Percentiles rank a stretch among this genome's conserved stretches.
Conservation (phyloP, 2,329 filamentous ascomycete genomes). For the Alternaria sp. region DNA sequence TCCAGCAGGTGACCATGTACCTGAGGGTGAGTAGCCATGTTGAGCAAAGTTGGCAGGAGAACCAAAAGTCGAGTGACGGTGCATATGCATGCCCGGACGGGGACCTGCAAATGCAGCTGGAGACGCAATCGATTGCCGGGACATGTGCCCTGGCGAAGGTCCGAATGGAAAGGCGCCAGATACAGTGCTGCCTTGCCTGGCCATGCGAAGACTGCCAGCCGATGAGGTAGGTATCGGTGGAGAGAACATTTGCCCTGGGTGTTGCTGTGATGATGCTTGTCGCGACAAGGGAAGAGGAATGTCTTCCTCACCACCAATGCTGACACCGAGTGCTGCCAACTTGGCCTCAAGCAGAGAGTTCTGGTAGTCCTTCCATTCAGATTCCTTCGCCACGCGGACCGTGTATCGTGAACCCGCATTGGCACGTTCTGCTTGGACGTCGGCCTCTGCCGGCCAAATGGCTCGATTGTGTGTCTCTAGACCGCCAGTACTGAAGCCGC, state of each 20-base stretch:
- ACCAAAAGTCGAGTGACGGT: constrained; percentile 73
- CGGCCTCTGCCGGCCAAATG: constrained; percentile 71
- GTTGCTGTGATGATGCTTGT: constrained; percentile 75
- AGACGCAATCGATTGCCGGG: constrained; percentile 71
- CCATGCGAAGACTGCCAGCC: constrained; percentile 72
- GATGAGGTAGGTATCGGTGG: constrained; percentile 83
- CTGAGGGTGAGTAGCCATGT: constrained; percentile 65
- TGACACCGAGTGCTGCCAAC: constrained; percentile 88
- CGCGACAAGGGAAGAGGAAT: constrained; percentile 70
- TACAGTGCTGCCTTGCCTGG: constrained; percentile 65
- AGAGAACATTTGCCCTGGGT: constrained; percentile 80
- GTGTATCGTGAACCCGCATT: constrained; percentile 58
- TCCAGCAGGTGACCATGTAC: constrained; percentile 54
- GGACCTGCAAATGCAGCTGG: constrained; percentile 71
- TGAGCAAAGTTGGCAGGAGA: constrained; percentile 73
- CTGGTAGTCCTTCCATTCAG: constrained; percentile 81
- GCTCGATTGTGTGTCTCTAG: constrained; percentile 67
- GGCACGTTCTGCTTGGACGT: constrained; percentile 65
- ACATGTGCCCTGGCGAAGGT: constrained; percentile 64
- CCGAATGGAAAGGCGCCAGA: constrained; percentile 66
- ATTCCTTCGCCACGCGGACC: constrained; percentile 75
- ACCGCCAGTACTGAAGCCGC: constrained; percentile 66
- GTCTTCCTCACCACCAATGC: constrained; percentile 74
- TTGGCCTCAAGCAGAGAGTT: constrained; percentile 88
- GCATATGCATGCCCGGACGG: constrained; percentile 66